A percentile compares a stretch with the other conserved stretches of the same genome.
Conservation (phyloP, 306 rosid species). For the Citrullus amarus region DNA sequence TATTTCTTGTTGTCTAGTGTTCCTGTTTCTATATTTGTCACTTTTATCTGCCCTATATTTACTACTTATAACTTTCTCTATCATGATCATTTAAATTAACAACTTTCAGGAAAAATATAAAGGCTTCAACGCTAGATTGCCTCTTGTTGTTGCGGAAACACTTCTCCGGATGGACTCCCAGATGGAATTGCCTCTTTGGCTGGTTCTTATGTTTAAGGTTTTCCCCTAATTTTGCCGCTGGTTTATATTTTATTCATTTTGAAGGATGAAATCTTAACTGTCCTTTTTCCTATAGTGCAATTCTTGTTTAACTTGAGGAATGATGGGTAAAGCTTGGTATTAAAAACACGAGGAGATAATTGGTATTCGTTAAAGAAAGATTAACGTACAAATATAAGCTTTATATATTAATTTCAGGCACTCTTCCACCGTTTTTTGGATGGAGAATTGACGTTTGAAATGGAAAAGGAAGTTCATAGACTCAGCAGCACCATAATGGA, state of each 20-base stretch:
- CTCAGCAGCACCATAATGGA: too few species aligned
- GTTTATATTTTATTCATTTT: not conserved
- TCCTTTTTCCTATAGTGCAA: not conserved
- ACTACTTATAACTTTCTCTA: not conserved
- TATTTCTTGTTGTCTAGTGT: not conserved
- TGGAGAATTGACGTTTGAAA: too few species aligned
- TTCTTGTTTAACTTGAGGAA: not conserved
- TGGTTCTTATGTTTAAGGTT: constrained; percentile 79
- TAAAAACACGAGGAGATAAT: not conserved
- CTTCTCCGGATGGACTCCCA: constrained; percentile 73
- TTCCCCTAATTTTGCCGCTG: not conserved
- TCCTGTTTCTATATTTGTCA: not conserved
- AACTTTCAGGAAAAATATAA: constrained; percentile 64
- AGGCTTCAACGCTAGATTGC: constrained; percentile 66
- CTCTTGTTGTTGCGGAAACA: constrained; percentile 71
- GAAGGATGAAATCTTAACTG: not conserved
- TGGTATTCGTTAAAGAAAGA: not conserved
- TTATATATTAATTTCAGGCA: not conserved
- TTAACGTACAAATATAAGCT: not conserved
- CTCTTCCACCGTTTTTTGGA: not conserved
- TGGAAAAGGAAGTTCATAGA: too few species aligned
- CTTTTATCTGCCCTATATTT: not conserved
- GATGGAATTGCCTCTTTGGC: constrained; percentile 90
- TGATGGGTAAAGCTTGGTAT: not conserved
- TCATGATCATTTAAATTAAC: constrained; percentile 1